Evolutionary conservation across 768 basidiomycete genomes (phyloP).

Genomic region (Xerocomus potaroensis): DNA sequence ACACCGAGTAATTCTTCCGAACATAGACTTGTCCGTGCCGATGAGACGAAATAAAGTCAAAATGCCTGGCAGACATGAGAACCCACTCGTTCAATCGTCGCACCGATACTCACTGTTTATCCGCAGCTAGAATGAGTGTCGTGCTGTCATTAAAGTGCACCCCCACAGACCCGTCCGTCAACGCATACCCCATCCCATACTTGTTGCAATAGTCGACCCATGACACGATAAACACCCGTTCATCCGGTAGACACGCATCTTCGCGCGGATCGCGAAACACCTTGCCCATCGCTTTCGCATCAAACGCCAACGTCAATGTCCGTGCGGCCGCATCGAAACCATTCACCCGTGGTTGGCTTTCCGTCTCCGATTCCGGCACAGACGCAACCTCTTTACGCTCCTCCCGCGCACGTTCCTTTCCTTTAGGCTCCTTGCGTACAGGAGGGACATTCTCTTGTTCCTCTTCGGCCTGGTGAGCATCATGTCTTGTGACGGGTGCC

Average conservation of each 20-base stretch:
- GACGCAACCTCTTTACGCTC: conserved; percentile 17
- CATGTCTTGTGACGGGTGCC: conserved; percentile 48
- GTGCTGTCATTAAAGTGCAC: conserved; percentile 98
- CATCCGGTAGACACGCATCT: conserved; percentile 52
- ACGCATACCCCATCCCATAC: conserved; percentile 99
- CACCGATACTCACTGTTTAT: conserved; percentile 63
- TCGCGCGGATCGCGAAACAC: conserved; percentile 65
- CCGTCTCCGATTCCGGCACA: conserved; percentile 17
- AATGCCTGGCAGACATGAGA: conserved; percentile 50
- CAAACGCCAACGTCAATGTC: conserved; percentile 57
- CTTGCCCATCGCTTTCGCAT: conserved; percentile 56
- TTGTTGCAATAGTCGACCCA: conserved; percentile 99
- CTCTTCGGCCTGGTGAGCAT: conserved; percentile 30
- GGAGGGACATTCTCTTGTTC: conserved; percentile 35
- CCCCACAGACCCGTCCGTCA: conserved; percentile 92
- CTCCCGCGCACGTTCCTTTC: conserved; percentile 28
- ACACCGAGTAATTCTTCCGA: conserved; percentile 66
- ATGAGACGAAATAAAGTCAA: conserved; percentile 80
- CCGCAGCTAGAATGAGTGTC: conserved; percentile 76
- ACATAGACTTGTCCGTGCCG: conserved; percentile 63
- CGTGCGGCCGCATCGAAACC: conserved; percentile 66
- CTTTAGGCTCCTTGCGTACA: conserved; percentile 27
- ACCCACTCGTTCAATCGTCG: background rate
- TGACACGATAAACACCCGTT: conserved; percentile 89
- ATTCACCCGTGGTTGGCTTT: conserved; percentile 35